These are phyloP conservation scores for Chalaropsis thielavioides DNA, from an alignment of 2,329 filamentous ascomycete species.

Conservation along the genomic window DNA sequence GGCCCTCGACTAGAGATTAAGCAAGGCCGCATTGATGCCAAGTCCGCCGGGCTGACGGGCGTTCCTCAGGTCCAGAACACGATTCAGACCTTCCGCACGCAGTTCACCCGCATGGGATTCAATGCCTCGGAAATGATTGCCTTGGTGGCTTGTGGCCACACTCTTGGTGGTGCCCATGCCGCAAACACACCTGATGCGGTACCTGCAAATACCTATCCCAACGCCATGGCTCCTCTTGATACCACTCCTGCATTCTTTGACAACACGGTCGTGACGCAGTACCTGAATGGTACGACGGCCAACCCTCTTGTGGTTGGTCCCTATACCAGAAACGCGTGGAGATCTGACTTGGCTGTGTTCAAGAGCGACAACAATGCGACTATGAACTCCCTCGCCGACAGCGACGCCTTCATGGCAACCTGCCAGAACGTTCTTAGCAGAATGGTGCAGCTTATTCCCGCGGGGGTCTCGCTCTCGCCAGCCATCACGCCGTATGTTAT, in stretches of 20 bases:
- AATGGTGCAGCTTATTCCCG: constrained; percentile 48
- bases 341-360: constrained; percentile 44
- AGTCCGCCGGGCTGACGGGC: constrained; percentile 31
- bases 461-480: constrained; percentile 35
- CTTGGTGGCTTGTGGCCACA: constrained; percentile 46
- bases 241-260: constrained; percentile 37
- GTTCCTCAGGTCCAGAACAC: constrained; percentile 45
- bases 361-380: constrained; percentile 42
- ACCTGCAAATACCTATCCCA: constrained; percentile 28
- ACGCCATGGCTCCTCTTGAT: constrained; percentile 35
- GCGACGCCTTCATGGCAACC: constrained; percentile 30
- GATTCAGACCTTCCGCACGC: constrained; percentile 35
- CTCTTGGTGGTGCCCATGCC: constrained; percentile 44
- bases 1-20: constrained; percentile 40
- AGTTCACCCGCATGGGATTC: constrained; percentile 46
- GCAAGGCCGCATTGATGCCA: constrained; percentile 41
- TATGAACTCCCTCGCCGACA: constrained; percentile 33
- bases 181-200: constrained; percentile 40
- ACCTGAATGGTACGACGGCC: constrained; percentile 37
- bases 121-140: constrained; percentile 43
- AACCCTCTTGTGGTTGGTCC: constrained; percentile 42
- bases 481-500: constrained; percentile 42
- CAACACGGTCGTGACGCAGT: constrained; percentile 43
- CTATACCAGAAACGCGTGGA: constrained; percentile 30
- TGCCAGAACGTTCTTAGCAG: constrained; percentile 41